These are phyloP conservation scores for Plasmodium blacklocki DNA, from an alignment of 169 alveolate genomes.

Conservation along the genomic window DNA sequence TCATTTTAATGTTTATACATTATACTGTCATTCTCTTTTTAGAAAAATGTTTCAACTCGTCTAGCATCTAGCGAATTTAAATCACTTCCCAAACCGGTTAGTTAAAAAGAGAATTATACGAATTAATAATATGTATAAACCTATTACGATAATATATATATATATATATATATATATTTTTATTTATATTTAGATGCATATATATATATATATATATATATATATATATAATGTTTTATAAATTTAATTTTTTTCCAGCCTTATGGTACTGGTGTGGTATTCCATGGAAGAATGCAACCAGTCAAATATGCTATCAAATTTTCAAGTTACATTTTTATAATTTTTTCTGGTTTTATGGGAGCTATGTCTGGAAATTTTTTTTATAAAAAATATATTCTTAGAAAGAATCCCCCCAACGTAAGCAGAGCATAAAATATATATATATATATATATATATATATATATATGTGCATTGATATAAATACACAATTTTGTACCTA, in stretches of 20 bases:
- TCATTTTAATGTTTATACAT: no score
- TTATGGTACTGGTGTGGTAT: conserved; percentile 85
- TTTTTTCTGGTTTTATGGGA: conserved; percentile 85
- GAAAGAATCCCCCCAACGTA: conserved; percentile 87
- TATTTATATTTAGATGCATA: no score
- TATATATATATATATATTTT: neutral
- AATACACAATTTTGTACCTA: neutral
- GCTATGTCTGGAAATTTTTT: conserved; percentile 85
- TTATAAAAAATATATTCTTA: conserved; percentile 79
- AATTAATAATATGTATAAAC: neutral
- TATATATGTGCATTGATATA: neutral
- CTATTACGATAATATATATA: neutral
- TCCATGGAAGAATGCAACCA: conserved; percentile 79
- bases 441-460: neutral
- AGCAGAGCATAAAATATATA: neutral
- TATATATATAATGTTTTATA: neutral
- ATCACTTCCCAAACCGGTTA: conserved; percentile 75
- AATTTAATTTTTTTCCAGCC: conserved; percentile 74
- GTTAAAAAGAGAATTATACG: neutral
- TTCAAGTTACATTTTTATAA: conserved; percentile 81
- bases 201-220: neutral
- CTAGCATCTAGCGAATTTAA: conserved; percentile 43
- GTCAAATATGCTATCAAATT: conserved; percentile 81
- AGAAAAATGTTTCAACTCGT: conserved; percentile 56
- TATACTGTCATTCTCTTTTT: neutral